A percentile compares a stretch with the other conserved stretches of the same genome.
Conservation (phyloP, 2,329 filamentous ascomycete species). For the Aaosphaeria pasadenensis region DNA sequence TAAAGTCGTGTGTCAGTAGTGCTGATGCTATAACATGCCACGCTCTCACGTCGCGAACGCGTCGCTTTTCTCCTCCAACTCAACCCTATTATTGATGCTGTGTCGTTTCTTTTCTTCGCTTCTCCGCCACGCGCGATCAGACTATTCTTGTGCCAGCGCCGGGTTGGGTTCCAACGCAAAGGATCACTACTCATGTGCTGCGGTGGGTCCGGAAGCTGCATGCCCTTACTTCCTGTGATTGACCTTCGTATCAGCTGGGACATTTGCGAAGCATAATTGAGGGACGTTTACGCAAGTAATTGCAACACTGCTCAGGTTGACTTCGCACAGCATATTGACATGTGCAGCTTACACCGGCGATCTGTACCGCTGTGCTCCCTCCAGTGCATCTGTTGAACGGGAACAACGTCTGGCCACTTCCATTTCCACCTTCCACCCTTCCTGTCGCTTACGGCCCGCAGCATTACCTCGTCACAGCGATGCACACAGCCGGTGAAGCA, state of each 20-base stretch:
- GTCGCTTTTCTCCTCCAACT: not conserved
- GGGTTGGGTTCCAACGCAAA: constrained; percentile 16
- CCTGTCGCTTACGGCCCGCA: not conserved
- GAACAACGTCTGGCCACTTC: too few species aligned
- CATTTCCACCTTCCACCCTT: not conserved
- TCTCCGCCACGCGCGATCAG: constrained; percentile 26
- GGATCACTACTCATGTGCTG: constrained; percentile 14
- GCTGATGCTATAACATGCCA: not conserved
- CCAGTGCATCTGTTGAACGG: too few species aligned
- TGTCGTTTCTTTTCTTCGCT: not conserved
- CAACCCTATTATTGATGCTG: too few species aligned
- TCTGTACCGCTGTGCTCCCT: too few species aligned
- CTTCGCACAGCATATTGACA: not conserved
- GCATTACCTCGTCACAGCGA: not conserved
- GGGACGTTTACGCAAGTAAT: too few species aligned
- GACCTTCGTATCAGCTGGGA: not conserved
- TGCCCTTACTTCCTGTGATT: constrained; percentile 15
- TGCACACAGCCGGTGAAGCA: not conserved
- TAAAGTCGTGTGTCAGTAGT: too few species aligned
- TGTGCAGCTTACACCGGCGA: not conserved
- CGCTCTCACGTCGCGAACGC: not conserved
- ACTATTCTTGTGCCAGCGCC: constrained; percentile 20
- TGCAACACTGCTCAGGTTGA: not conserved
- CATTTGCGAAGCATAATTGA: too few species aligned
- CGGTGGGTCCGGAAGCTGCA: constrained; percentile 13